Conservation (phyloP, 2,329 filamentous ascomycete genomes). For the Fusarium sp. region DNA sequence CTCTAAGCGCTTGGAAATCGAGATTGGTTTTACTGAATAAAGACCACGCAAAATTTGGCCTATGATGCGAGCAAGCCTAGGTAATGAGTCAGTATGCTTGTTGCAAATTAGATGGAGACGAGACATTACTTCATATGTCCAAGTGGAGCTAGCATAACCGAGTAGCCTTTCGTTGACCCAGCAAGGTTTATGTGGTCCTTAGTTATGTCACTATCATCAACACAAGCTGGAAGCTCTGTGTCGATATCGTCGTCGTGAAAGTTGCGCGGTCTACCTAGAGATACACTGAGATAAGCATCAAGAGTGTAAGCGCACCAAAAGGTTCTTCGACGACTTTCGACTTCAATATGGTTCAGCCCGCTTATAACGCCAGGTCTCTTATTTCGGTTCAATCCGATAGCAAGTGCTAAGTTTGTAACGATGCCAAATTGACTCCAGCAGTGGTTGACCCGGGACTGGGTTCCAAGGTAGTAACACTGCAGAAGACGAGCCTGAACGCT, state of each 20-base stretch:
- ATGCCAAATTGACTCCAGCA: slow-evolving; percentile 58
- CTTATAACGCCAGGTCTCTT: slow-evolving; percentile 8
- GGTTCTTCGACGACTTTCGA: slow-evolving; percentile 34
- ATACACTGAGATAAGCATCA: slow-evolving; percentile 36
- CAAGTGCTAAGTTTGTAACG: slow-evolving; percentile 48
- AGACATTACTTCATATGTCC: slow-evolving; percentile 46
- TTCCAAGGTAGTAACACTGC: slow-evolving; percentile 55
- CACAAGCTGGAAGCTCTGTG: slow-evolving; percentile 34
- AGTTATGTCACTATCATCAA: slow-evolving; percentile 34
- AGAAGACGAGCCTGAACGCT: slow-evolving; percentile 53
- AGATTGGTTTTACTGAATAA: slow-evolving; percentile 48
- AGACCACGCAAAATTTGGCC: slow-evolving; percentile 47
- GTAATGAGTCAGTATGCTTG: background rate
- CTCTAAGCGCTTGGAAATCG: slow-evolving; percentile 32
- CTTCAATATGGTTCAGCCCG: slow-evolving; percentile 31
- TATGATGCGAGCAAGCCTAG: slow-evolving; percentile 48
- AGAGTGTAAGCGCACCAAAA: slow-evolving; percentile 41
- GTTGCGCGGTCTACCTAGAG: slow-evolving; percentile 34
- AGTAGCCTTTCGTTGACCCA: slow-evolving; percentile 13
- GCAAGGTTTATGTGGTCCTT: slow-evolving; percentile 24
- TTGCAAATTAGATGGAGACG: accelerated
- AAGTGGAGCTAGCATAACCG: slow-evolving; percentile 47
- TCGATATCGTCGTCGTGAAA: slow-evolving; percentile 41
- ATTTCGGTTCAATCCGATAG: slow-evolving; percentile 45
- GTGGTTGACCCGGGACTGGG: slow-evolving; percentile 56